These are phyloP conservation scores for Pugionium cornutum DNA, from an alignment of 345 rosid genomes.

Conservation along the genomic window DNA sequence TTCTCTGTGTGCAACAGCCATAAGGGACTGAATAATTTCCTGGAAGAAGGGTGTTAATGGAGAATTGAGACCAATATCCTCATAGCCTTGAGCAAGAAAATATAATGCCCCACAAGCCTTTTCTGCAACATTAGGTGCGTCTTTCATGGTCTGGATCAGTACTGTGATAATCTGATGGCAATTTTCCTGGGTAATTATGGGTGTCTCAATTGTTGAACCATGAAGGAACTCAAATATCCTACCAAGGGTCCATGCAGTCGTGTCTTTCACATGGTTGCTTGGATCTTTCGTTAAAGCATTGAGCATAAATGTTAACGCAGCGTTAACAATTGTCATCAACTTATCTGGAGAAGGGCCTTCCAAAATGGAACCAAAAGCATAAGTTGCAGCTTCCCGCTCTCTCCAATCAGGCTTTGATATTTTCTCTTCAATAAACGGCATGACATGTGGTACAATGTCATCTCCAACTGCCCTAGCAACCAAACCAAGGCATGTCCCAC, in stretches of 20 bases:
- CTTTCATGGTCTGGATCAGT: conserved; percentile 69
- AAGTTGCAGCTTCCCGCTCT: conserved; percentile 66
- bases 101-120: conserved; percentile 77
- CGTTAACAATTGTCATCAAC: conserved; percentile 53
- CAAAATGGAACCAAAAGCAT: conserved; percentile 70
- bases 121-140: conserved; percentile 71
- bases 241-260: conserved; percentile 63
- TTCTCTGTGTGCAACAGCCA: conserved; percentile 69
- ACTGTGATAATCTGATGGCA: conserved; percentile 81
- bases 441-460: conserved; percentile 62
- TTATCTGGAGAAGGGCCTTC: conserved; percentile 67
- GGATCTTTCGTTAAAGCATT: conserved; percentile 45
- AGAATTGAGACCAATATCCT: conserved; percentile 53
- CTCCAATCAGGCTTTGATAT: conserved; percentile 70
- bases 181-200: conserved; percentile 63
- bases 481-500: conserved; percentile 68
- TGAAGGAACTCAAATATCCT: conserved; percentile 77
- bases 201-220: conserved; percentile 63
- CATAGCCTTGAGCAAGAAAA: conserved; percentile 73
- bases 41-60: conserved; percentile 73
- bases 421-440: conserved; percentile 69
- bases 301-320: conserved; percentile 66
- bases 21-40: conserved; percentile 69
- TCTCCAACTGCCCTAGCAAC: conserved; percentile 71
- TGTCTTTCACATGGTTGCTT: conserved; percentile 49